Evolutionary conservation across 2,329 filamentous ascomycete genomes (phyloP).

Genomic region (Fusarium dlaminii): DNA sequence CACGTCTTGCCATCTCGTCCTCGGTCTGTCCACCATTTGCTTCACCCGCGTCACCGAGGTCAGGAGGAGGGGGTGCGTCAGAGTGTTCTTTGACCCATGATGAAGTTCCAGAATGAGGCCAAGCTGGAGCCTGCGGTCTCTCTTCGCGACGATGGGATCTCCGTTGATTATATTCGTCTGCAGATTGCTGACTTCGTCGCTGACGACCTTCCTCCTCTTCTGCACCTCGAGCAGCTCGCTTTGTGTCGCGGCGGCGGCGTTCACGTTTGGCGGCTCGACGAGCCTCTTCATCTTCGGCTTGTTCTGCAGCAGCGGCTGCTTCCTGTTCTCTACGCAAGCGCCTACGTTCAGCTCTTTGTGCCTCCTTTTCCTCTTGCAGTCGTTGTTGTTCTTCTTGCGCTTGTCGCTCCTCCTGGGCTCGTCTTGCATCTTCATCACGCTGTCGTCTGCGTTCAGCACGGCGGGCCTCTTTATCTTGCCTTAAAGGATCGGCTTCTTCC

Average conservation of each 20-base stretch:
- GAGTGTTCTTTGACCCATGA: constrained; percentile 74
- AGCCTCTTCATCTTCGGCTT: constrained; percentile 56
- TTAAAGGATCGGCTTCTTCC: constrained; percentile 60
- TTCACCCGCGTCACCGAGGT: constrained; percentile 46
- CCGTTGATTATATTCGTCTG: constrained; percentile 58
- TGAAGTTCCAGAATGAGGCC: constrained; percentile 71
- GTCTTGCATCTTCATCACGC: constrained; percentile 39
- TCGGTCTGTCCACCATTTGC: constrained; percentile 51
- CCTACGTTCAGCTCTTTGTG: constrained; percentile 60
- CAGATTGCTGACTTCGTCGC: constrained; percentile 49
- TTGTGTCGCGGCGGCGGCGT: constrained; percentile 63
- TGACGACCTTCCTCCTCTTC: constrained; percentile 49
- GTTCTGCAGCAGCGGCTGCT: constrained; percentile 53
- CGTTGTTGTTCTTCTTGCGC: constrained; percentile 59
- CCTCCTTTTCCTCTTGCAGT: constrained; percentile 63
- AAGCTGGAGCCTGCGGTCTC: constrained; percentile 50
- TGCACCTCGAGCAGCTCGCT: constrained; percentile 55
- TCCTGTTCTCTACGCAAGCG: constrained; percentile 60
- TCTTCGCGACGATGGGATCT: constrained; percentile 50
- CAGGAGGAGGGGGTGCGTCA: constrained; percentile 68
- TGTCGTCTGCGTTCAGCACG: constrained; percentile 61
- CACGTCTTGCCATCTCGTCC: constrained; percentile 61
- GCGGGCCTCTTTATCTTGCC: constrained; percentile 59
- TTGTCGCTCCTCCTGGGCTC: constrained; percentile 59
- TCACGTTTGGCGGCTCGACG: constrained; percentile 58